Percentiles rank a stretch among this genome's conserved stretches.
Conservation (phyloP, 768 basidiomycete species). For the Boletellus emodensis region DNA sequence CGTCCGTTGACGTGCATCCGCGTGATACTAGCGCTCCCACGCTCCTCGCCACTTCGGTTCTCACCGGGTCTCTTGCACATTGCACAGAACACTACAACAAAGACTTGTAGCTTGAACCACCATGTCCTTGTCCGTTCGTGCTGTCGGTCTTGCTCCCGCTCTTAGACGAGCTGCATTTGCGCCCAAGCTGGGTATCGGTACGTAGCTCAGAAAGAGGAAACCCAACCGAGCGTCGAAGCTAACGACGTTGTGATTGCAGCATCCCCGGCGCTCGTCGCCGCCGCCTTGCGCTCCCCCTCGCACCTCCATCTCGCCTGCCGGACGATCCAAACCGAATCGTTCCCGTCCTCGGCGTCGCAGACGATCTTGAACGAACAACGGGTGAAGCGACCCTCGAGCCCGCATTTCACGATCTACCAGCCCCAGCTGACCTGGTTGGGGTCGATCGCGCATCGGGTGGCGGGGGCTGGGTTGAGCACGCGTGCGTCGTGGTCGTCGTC, state of each 20-base stretch:
- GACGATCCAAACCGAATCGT: conserved; percentile 58
- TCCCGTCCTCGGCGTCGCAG: conserved; percentile 53
- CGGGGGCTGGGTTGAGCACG: conserved; percentile 75
- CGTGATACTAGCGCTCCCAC: conserved; percentile 24
- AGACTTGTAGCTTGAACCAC: conserved; percentile 16
- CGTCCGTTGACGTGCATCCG: neutral
- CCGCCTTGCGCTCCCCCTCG: too few relatives aligned
- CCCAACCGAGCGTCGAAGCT: neutral
- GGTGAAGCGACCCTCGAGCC: conserved; percentile 81
- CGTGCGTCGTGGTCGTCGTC: conserved; percentile 44
- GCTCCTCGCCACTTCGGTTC: neutral
- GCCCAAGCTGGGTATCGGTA: conserved; percentile 28
- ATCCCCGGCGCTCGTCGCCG: too few relatives aligned
- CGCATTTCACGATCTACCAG: conserved; percentile 96
- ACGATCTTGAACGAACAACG: conserved; percentile 86
- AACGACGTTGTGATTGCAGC: too few relatives aligned
- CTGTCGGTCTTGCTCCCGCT: conserved; percentile 54
- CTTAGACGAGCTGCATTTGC: conserved; percentile 49
- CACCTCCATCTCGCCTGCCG: conserved; percentile 18
- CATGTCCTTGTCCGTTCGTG: conserved; percentile 39
- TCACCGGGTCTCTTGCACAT: neutral
- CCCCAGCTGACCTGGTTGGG: conserved; percentile 87
- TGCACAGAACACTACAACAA: neutral
- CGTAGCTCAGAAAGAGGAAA: conserved; percentile 4
- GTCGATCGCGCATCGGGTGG: conserved; percentile 85